Conservation (phyloP, 2,329 filamentous ascomycete genomes). For the Penicillium sp. region DNA sequence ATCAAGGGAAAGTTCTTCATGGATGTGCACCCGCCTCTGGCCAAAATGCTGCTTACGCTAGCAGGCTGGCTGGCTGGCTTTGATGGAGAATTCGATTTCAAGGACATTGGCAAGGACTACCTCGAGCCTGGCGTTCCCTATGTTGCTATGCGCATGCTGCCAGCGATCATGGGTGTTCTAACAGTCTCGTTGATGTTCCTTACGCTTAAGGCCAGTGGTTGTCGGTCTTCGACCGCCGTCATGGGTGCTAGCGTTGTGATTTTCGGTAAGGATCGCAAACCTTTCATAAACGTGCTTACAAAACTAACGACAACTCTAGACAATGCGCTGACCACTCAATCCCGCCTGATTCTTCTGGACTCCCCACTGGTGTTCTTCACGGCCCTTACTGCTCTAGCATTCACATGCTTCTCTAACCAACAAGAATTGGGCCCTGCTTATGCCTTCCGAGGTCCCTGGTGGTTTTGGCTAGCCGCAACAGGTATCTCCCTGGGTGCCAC, state of each 20-base stretch:
- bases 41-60: conserved; percentile 93
- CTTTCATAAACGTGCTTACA: not conserved
- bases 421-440: conserved; percentile 88
- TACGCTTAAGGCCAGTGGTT: conserved; percentile 86
- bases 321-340: conserved; percentile 93
- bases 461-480: conserved; percentile 92
- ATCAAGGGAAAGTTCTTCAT: conserved; percentile 99
- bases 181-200: conserved; percentile 92
- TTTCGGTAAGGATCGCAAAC: conserved; percentile 64
- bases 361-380: conserved; percentile 93
- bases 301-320: conserved; percentile 54
- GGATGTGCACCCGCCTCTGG: conserved; percentile 98
- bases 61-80: conserved; percentile 95
- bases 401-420: conserved; percentile 92
- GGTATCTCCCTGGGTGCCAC: conserved; percentile 88
- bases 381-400: conserved; percentile 84
- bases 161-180: conserved; percentile 83
- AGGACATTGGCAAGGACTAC: conserved; percentile 99
- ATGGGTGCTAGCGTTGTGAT: conserved; percentile 85
- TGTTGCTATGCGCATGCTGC: conserved; percentile 93
- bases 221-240: conserved; percentile 78
- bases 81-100: conserved; percentile 95
- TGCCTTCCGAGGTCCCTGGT: conserved; percentile 89
- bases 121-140: conserved; percentile 92
- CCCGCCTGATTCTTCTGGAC: conserved; percentile 91